Conservation (phyloP, 2,329 filamentous ascomycete species). For the Aureobasidium namibiae region DNA sequence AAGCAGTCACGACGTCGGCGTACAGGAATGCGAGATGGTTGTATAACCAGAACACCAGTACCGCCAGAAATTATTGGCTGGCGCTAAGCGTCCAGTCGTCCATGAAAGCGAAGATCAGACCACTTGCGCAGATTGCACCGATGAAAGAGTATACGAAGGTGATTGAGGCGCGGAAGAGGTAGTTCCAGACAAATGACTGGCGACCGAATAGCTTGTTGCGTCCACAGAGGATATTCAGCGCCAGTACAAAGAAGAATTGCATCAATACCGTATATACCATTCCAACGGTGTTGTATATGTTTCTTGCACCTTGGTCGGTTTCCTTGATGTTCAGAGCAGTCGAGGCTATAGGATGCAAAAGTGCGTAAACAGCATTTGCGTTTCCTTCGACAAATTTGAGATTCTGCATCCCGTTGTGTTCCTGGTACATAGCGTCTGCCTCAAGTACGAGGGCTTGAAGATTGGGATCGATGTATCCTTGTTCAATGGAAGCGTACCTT, state of each 20-base stretch:
- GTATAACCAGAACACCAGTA: too few species aligned
- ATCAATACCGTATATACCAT: slow-evolving; percentile 40
- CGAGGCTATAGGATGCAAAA: slow-evolving; percentile 33
- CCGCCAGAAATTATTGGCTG: slow-evolving; percentile 33
- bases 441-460: slow-evolving; percentile 28
- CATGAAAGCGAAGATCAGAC: slow-evolving; percentile 39
- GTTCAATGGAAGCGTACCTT: slow-evolving; percentile 33
- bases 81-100: slow-evolving; percentile 33
- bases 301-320: slow-evolving; percentile 33
- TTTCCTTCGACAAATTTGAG: slow-evolving; percentile 19
- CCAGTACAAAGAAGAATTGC: slow-evolving; percentile 42
- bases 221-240: slow-evolving; percentile 36
- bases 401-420: slow-evolving; percentile 26
- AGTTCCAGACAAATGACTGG: slow-evolving; percentile 25
- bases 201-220: slow-evolving; percentile 31
- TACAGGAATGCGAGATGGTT: background rate
- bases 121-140: slow-evolving; percentile 33
- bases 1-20: slow-evolving; percentile 36
- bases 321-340: slow-evolving; percentile 31
- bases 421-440: slow-evolving; percentile 28
- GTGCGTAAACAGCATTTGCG: slow-evolving; percentile 23
- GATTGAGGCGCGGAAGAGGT: slow-evolving; percentile 27
- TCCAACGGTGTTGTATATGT: slow-evolving; percentile 39
- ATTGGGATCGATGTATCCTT: slow-evolving; percentile 26
- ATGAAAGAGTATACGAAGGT: slow-evolving; percentile 33